phyloP scores from a whole-genome alignment of 2,329 filamentous ascomycete species.

The Alternaria triticina region DNA sequence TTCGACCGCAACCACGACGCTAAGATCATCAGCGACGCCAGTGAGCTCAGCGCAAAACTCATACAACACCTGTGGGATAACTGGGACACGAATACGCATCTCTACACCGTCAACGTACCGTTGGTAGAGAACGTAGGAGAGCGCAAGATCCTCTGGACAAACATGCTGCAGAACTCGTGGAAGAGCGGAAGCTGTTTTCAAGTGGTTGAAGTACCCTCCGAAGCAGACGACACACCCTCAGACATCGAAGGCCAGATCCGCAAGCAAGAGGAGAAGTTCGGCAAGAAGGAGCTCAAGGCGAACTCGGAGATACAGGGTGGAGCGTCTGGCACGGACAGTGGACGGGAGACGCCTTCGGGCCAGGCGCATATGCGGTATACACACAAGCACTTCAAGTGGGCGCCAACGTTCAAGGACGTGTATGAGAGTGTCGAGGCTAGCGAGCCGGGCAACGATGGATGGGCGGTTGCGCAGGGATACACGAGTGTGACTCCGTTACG shows the following conservation, averaged over 20 bases:
- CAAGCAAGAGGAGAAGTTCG: conserved; percentile 62
- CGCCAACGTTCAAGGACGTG: conserved; percentile 84
- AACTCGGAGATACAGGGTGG: conserved; percentile 23
- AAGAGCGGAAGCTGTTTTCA: conserved; percentile 82
- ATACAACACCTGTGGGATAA: conserved; percentile 79
- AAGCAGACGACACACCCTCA: conserved; percentile 64
- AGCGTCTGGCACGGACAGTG: conserved; percentile 34
- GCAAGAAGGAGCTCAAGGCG: conserved; percentile 48
- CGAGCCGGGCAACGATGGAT: conserved; percentile 85
- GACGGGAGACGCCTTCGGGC: conserved; percentile 34
- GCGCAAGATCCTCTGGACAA: conserved; percentile 79
- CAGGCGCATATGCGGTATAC: conserved; percentile 60
- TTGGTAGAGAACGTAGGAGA: conserved; percentile 76
- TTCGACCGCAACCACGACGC: conserved; percentile 85
- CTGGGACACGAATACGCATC: conserved; percentile 73
- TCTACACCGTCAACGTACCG: conserved; percentile 94
- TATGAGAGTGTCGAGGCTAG: conserved; percentile 84
- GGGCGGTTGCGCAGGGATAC: conserved; percentile 85
- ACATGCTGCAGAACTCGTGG: conserved; percentile 93
- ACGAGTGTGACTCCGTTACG: conserved; percentile 90
- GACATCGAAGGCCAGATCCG: conserved; percentile 77
- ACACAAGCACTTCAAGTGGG: conserved; percentile 95
- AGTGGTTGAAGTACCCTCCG: conserved; percentile 71
- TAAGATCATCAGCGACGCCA: conserved; percentile 78
- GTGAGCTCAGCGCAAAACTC: conserved; percentile 73